Conservation (phyloP, 164 flowering plant genomes). For the Magnolia kwangsiensis region DNA sequence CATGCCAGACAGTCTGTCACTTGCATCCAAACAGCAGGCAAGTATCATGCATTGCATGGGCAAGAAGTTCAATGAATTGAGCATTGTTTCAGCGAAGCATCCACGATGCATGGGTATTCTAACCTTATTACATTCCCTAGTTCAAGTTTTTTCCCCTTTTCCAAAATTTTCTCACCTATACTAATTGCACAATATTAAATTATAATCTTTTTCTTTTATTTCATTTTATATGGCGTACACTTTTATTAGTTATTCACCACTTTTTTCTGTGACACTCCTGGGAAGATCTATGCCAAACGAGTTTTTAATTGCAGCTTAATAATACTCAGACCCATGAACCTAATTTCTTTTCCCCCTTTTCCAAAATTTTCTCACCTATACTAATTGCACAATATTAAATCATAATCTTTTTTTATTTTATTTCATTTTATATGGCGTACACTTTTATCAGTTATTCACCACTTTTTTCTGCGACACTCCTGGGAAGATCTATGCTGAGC, state of each 20-base stretch:
- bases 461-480: neutral
- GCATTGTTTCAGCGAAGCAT: neutral
- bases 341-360: neutral
- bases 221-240: too few species aligned
- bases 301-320: too few species aligned
- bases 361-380: neutral
- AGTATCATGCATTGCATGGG: neutral
- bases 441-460: neutral
- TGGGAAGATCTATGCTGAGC: too few species aligned
- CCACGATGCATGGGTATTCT: neutral
- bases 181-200: too few species aligned
- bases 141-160: neutral
- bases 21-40: neutral
- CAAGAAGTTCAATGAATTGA: neutral
- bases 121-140: neutral
- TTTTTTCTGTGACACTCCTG: neutral
- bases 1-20: too few species aligned
- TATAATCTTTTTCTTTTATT: too few species aligned
- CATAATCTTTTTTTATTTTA: neutral
- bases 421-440: too few species aligned
- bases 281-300: too few species aligned
- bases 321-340: neutral
- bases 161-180: neutral
- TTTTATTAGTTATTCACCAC: neutral
- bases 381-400: too few species aligned